phyloP scores from a whole-genome alignment of 1,139 yeast genomes.

The Magnusiomyces sp. region DNA sequence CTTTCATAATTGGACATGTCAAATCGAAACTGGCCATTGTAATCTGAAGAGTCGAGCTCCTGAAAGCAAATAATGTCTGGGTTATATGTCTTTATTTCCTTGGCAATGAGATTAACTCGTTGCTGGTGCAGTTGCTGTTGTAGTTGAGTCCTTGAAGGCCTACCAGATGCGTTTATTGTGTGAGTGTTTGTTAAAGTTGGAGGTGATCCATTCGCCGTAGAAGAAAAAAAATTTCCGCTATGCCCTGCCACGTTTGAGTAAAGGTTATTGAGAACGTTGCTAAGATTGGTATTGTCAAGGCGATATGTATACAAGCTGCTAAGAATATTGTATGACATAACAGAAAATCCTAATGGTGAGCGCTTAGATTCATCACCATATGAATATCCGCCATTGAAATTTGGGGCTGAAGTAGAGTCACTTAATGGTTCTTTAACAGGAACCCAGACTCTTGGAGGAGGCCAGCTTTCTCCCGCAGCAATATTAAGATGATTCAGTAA shows the following conservation, averaged over 20 bases:
- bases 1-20: constrained; percentile 5
- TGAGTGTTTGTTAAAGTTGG: no score
- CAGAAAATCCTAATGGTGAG: constrained; percentile 2
- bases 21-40: constrained; percentile 1
- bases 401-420: neutral
- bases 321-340: constrained; percentile 6
- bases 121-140: no score
- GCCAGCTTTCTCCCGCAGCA: constrained; percentile 1
- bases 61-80: constrained; percentile 6
- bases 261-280: neutral
- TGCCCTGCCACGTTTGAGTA: no score
- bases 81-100: constrained; percentile 3
- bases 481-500: neutral
- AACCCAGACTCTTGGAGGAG: neutral
- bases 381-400: no score
- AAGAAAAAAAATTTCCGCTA: no score
- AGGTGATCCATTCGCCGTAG: no score
- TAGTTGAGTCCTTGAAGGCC: no score
- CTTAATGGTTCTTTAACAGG: neutral
- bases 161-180: no score
- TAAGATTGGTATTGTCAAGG: neutral
- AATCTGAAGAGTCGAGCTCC: constrained; percentile 5
- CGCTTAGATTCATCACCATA: neutral
- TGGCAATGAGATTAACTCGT: neutral
- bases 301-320: constrained; percentile 2